A percentile compares a stretch with the other conserved stretches of the same genome.
Conservation (phyloP, 768 basidiomycete species). For the Amanita polypyramis region DNA sequence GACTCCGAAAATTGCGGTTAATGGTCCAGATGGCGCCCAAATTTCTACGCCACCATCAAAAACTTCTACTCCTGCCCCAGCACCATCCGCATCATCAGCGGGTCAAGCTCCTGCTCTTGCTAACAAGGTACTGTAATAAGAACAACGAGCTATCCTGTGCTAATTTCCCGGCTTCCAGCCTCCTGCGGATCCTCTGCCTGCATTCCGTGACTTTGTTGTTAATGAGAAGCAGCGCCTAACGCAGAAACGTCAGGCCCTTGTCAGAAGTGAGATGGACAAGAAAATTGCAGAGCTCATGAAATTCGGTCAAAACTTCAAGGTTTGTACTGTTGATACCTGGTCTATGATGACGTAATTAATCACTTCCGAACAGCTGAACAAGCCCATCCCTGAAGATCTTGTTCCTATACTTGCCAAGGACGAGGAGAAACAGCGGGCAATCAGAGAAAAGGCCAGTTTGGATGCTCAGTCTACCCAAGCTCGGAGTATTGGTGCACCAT, state of each 20-base stretch:
- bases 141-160: conserved; percentile 7
- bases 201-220: conserved; percentile 89
- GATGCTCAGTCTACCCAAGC: conserved; percentile 61
- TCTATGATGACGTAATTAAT: neutral
- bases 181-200: conserved; percentile 66
- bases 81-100: neutral
- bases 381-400: conserved; percentile 91
- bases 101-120: conserved; percentile 19
- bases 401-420: conserved; percentile 91
- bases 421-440: conserved; percentile 78
- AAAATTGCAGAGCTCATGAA: conserved; percentile 87
- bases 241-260: conserved; percentile 81
- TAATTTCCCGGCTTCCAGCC: conserved; percentile 29
- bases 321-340: conserved; percentile 21
- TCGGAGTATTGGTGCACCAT: conserved; percentile 56
- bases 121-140: conserved; percentile 32
- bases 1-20: conserved; percentile 60
- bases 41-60: conserved; percentile 40
- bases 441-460: conserved; percentile 63
- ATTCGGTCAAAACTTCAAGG: conserved; percentile 94
- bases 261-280: conserved; percentile 92
- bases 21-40: conserved; percentile 63
- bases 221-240: conserved; percentile 84
- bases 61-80: conserved; percentile 44
- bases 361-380: conserved; percentile 55